phyloP scores from a whole-genome alignment of 192 early-diverging fungal genomes.

The Lobosporangium transversale region DNA sequence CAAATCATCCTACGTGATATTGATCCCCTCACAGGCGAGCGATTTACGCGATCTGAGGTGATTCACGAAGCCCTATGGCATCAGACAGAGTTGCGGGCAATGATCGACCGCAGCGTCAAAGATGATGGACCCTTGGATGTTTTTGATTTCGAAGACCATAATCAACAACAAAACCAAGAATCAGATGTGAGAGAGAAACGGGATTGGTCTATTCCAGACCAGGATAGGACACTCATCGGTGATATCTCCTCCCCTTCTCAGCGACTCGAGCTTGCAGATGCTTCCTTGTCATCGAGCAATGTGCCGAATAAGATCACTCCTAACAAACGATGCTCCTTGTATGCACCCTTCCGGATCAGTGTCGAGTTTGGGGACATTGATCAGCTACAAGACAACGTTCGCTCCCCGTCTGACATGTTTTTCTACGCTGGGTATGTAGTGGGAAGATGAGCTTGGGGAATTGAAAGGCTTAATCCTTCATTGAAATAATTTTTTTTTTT shows the following conservation, averaged over 20 bases:
- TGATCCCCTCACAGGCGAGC: conserved; percentile 42
- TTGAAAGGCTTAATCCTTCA: too few species aligned
- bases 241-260: neutral
- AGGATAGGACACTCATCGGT: neutral
- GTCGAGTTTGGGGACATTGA: conserved; percentile 58
- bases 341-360: conserved; percentile 64
- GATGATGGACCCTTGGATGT: conserved; percentile 2
- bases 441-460: too few species aligned
- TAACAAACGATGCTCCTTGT: conserved; percentile 41
- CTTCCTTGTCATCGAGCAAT: neutral
- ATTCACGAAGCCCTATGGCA: conserved; percentile 64
- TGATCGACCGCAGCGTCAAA: conserved; percentile 42
- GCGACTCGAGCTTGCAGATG: neutral
- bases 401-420: conserved; percentile 54
- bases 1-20: conserved; percentile 52
- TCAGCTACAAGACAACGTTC: conserved; percentile 48
- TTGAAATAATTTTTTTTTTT: too few species aligned
- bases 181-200: neutral
- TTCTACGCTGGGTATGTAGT: conserved; percentile 67
- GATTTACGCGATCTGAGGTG: conserved; percentile 46
- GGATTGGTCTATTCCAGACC: neutral
- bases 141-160: neutral
- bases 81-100: conserved; percentile 57
- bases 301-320: neutral
- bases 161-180: neutral